Percentiles rank a stretch among this genome's conserved stretches.
phyloP scores from a whole-genome alignment of 768 basidiomycete species.

The Piloderma croceum region DNA sequence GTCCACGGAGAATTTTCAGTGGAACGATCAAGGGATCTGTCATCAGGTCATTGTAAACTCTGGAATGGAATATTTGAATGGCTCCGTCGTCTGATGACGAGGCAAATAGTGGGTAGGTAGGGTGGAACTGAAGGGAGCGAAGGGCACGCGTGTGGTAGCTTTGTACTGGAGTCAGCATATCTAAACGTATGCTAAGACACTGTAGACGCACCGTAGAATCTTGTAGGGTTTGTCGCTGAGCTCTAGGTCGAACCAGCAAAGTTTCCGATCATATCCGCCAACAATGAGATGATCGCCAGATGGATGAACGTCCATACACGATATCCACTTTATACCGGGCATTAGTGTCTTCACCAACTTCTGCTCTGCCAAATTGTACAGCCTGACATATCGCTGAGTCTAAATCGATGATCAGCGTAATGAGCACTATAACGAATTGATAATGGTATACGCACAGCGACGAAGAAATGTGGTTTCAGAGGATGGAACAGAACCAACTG shows the following conservation, averaged over 20 bases:
- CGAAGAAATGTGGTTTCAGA: conserved; percentile 90
- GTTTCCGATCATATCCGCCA: conserved; percentile 94
- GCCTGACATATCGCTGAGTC: conserved; percentile 94
- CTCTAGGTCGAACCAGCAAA: conserved; percentile 99
- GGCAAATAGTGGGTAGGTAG: conserved; percentile 91
- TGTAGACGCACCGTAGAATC: conserved; percentile 66
- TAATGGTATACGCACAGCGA: conserved; percentile 62
- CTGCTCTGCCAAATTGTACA: conserved; percentile 94
- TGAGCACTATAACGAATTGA: neutral
- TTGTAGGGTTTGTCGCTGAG: conserved; percentile 97
- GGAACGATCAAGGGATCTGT: conserved; percentile 97
- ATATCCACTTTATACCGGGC: conserved; percentile 97
- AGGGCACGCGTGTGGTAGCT: conserved; percentile 95
- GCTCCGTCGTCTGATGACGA: conserved; percentile 96
- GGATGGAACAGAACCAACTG: conserved; percentile 96
- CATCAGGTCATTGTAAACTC: conserved; percentile 92
- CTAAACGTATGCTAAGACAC: conserved; percentile 3
- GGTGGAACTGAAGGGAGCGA: conserved; percentile 89
- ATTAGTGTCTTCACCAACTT: conserved; percentile 88
- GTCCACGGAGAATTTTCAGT: conserved; percentile 92
- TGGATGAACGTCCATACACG: conserved; percentile 94
- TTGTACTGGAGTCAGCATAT: conserved; percentile 2
- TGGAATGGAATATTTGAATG: conserved; percentile 93
- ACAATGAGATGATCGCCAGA: conserved; percentile 95
- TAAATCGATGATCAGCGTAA: conserved; percentile 26